Conservation (phyloP, 768 basidiomycete species). For the Obba rivulosa region DNA sequence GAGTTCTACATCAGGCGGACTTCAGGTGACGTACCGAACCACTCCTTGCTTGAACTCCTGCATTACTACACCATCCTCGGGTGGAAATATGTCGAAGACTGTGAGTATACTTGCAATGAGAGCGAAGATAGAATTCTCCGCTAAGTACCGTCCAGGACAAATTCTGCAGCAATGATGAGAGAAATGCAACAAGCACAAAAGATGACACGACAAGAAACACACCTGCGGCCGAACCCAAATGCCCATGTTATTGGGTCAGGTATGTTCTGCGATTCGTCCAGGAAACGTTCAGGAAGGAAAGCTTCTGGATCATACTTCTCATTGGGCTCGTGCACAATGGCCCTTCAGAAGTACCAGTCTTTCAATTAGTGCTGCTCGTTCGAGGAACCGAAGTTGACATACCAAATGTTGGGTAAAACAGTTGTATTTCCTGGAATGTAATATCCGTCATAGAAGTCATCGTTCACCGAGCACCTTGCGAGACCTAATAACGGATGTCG, state of each 20-base stretch:
- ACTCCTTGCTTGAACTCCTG: conserved; percentile 3
- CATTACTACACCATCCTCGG: not conserved
- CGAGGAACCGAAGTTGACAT: not conserved
- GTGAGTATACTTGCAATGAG: conserved; percentile 8
- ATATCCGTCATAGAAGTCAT: conserved; percentile 17
- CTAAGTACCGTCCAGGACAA: conserved; percentile 12
- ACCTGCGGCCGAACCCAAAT: conserved; percentile 14
- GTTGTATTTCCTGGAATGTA: conserved; percentile 20
- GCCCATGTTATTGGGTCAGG: conserved; percentile 5
- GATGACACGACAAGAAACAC: not conserved
- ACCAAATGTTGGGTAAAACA: conserved; percentile 22
- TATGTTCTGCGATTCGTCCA: not conserved
- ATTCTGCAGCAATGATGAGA: conserved; percentile 1
- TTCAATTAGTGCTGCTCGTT: conserved; percentile 14
- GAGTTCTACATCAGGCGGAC: not conserved
- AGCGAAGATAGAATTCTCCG: conserved; percentile 12
- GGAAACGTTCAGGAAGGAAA: conserved; percentile 18
- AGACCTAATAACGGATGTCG: conserved; percentile 5
- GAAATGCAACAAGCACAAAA: not conserved
- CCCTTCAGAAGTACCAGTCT: conserved; percentile 2
- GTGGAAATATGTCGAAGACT: conserved; percentile 9
- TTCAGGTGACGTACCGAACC: conserved; percentile 10
- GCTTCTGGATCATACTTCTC: conserved; percentile 8
- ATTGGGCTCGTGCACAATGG: conserved; percentile 6
- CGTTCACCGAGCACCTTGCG: conserved; percentile 12